Evolutionary conservation across 371 early-diverging fungal genomes (phyloP).

Genomic region (Mucor piriformis): DNA sequence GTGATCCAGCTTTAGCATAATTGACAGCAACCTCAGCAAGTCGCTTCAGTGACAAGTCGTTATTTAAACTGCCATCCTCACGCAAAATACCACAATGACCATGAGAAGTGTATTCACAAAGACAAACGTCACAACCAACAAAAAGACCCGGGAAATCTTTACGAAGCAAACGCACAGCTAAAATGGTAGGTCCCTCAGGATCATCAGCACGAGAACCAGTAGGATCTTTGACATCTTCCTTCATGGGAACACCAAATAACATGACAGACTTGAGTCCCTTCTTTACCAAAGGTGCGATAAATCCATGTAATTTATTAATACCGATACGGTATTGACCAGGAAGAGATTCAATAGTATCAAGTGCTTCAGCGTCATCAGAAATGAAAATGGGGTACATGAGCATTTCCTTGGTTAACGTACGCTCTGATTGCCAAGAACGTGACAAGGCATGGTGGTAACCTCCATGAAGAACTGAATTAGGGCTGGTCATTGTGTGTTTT

Average conservation of each 20-base stretch:
- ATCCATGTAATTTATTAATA: slow-evolving; percentile 72
- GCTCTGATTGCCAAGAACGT: slow-evolving; percentile 82
- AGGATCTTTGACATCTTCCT: slow-evolving; percentile 74
- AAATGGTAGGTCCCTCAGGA: slow-evolving; percentile 86
- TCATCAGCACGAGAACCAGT: slow-evolving; percentile 84
- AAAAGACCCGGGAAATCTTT: slow-evolving; percentile 79
- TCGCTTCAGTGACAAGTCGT: slow-evolving; percentile 74
- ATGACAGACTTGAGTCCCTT: slow-evolving; percentile 89
- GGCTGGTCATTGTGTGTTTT: slow-evolving; percentile 27
- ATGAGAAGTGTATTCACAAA: slow-evolving; percentile 95
- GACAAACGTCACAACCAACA: slow-evolving; percentile 94
- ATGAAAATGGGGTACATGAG: slow-evolving; percentile 96
- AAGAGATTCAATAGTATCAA: slow-evolving; percentile 78
- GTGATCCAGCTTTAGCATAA: slow-evolving; percentile 88
- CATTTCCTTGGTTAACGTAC: slow-evolving; percentile 66
- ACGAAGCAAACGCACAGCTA: slow-evolving; percentile 79
- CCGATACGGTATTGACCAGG: slow-evolving; percentile 91
- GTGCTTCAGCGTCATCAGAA: slow-evolving; percentile 75
- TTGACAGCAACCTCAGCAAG: slow-evolving; percentile 84
- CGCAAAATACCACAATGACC: slow-evolving; percentile 93
- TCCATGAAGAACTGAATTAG: slow-evolving; percentile 79
- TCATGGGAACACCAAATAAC: slow-evolving; percentile 93
- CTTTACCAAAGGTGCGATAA: slow-evolving; percentile 81
- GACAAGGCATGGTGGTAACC: slow-evolving; percentile 83
- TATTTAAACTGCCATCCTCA: slow-evolving; percentile 84